Evolutionary conservation across 83 land plant genomes (phyloP), one percentile per base, ranked within the genome.

Genomic region (Picea engelmannii): DNA sequence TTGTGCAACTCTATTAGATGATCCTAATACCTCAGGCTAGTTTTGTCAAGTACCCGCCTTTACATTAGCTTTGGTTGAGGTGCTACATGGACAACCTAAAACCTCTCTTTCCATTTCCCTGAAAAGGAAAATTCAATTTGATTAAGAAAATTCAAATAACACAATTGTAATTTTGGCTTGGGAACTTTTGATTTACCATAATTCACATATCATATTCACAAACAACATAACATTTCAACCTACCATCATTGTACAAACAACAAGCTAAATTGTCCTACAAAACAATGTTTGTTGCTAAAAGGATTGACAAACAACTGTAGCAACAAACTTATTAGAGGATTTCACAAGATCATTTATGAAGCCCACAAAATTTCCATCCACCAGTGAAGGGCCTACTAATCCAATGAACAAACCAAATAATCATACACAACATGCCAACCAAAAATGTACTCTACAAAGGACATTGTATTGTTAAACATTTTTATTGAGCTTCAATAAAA

Each of bases 101-200:
- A 27, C 79, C 17, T 31, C 13, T 58, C 64, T 78, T 58, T 58
- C 65, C 64, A 60, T 78, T 31, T 78, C 44, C 79, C 65, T 78
- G 44, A 58, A 27, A 59, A 78, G 12, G 27, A 13, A 76, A 5
- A 6, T 55, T 55, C 24, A 52, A 20, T 42, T 25, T 16, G 78
- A 55, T 55, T 2, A 47, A 76, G 20, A 42, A 4, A 0, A 11
- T 18, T 69, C 3, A 6, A 69, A 69, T 1, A 69, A n/a, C 47
- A 74, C 23, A 47, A 21, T n/a, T 11, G 58, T 13, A 74, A 47
- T 74, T n/a, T 44, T 3, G 5, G n/a, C 5, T 47, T n/a, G 4
- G 20, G 16, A 7, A 35, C 0, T 20, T 24, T 76, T 49, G 1
- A 15, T 38, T 11, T 38, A 55, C 10, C 58, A 49, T 52, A 9